Conservation (phyloP, 805 yeast species). For the Ogataea chonburiensis region DNA sequence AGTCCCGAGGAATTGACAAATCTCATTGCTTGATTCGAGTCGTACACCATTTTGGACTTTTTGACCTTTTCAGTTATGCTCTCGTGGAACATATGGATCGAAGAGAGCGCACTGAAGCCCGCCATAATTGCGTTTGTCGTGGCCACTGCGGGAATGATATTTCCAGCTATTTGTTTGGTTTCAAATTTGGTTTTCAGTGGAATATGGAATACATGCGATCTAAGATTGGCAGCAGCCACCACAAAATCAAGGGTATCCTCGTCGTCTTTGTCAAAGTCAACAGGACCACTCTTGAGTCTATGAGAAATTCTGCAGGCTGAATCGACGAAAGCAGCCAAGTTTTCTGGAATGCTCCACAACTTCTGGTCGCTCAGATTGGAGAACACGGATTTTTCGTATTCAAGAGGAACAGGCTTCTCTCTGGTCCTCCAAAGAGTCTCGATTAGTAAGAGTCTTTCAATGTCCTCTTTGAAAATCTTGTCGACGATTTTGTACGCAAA, state of each 20-base stretch:
- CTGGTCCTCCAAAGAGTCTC: slow-evolving; percentile 79
- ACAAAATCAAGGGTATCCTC: slow-evolving; percentile 88
- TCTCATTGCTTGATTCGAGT: slow-evolving; percentile 54
- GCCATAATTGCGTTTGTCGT: slow-evolving; percentile 96
- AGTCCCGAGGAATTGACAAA: slow-evolving; percentile 64
- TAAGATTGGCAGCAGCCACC: slow-evolving; percentile 75
- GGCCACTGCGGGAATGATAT: slow-evolving; percentile 97
- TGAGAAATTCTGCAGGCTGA: slow-evolving; percentile 49
- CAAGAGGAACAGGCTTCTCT: slow-evolving; percentile 63
- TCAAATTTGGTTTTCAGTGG: slow-evolving; percentile 77
- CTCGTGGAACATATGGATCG: slow-evolving; percentile 49
- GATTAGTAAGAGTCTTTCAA: slow-evolving; percentile 66
- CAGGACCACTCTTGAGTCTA: slow-evolving; percentile 41
- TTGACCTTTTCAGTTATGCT: slow-evolving; percentile 30
- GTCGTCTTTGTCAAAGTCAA: slow-evolving; percentile 92
- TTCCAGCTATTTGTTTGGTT: slow-evolving; percentile 93
- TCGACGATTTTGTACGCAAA: slow-evolving; percentile 47
- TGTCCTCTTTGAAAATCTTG: slow-evolving; percentile 72
- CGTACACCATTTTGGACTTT: slow-evolving; percentile 48
- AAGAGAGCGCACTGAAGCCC: slow-evolving; percentile 78
- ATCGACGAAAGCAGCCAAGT: slow-evolving; percentile 54
- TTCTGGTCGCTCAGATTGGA: slow-evolving; percentile 36
- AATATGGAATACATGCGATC: slow-evolving; percentile 70
- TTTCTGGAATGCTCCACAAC: slow-evolving; percentile 63
- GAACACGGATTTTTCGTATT: slow-evolving; percentile 24